Base-by-base conservation (phyloP, 176 grass and related monocot genomes). In the Oryza brachyantha region DNA sequence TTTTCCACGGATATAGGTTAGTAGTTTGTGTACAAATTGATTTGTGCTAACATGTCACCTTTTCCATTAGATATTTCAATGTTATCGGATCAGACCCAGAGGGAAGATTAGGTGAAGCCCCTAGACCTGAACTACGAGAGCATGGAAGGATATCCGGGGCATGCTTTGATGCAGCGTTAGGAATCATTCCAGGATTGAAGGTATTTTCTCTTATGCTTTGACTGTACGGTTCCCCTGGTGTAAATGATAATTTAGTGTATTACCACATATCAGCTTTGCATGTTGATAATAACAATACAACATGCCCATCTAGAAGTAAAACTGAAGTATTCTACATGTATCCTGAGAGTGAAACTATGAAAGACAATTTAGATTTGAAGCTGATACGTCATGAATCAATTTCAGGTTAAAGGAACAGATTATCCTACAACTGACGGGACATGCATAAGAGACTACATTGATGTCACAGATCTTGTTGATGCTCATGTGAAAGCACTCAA, bases 381-480 rank as follows among this genome's bases (percentile, higher is more conserved):
- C 64, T 81, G 57, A 89, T 71, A 43, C 63, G 70, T 74, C 26
- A 65, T 17, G 28, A 59, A 85, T 62, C 21, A 70, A 64, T 67
- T 62, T 29, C 73, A 94, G 92, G 80, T 94, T 82, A 94, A 91
- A 82, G 92, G 92, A 81, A 86, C 64, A 67, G 83, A 94, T 85
- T 94, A 94, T 80, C 67, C 76, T 60, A 94, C 92, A 62, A 21
- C 83, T 79, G 92, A 94, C 63, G 92, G 92, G 43, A 94, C 92
- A 36, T 94, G 92, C 74, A 91, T 94, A 85, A 91, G 92, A 67
- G 92, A 94, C 73, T 94, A 94, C 46, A 94, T 94, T 78, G 92
- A 94, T 81, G 88, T 94, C 83, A 94, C 86, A 5, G 92, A 94
- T 86, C 77, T 94, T 21, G 92, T 94, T 54, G 92, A 91, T 88